Evolutionary conservation across 768 basidiomycete species (phyloP).

Genomic region (Phylloporus sp.): DNA sequence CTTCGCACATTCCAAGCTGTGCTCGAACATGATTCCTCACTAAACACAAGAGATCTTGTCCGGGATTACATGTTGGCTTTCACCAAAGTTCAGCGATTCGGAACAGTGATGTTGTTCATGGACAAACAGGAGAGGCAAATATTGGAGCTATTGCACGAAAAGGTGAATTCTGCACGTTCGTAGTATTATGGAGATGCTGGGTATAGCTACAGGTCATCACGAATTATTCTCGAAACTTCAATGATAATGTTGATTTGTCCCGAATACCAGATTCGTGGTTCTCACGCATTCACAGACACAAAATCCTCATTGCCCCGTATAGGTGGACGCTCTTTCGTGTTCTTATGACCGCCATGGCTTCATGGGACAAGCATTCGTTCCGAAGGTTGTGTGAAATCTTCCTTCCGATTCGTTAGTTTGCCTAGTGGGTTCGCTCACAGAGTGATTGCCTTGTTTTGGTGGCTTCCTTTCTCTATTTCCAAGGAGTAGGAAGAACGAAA

Average conservation of each 20-base stretch:
- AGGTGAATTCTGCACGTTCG: slow-evolving; percentile 11
- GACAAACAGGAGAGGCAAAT: slow-evolving; percentile 50
- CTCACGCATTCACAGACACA: background rate
- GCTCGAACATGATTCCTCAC: slow-evolving; percentile 19
- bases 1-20: slow-evolving; percentile 46
- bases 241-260: background rate
- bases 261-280: background rate
- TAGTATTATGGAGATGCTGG: slow-evolving; percentile 3
- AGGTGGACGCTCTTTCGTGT: background rate
- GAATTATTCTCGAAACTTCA: background rate
- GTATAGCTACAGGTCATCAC: background rate
- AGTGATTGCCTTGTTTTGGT: no score
- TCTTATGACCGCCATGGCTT: background rate
- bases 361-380: background rate
- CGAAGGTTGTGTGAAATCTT: no score
- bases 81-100: slow-evolving; percentile 55
- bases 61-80: slow-evolving; percentile 53
- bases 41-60: slow-evolving; percentile 23
- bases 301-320: background rate
- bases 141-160: slow-evolving; percentile 45
- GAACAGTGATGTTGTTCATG: slow-evolving; percentile 61
- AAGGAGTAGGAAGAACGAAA: background rate
- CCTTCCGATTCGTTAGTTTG: no score
- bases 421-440: no score
- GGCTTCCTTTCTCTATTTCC: background rate